Evolutionary conservation across 139 green algal genomes (phyloP).

Genomic region (Micromonas commoda): DNA sequence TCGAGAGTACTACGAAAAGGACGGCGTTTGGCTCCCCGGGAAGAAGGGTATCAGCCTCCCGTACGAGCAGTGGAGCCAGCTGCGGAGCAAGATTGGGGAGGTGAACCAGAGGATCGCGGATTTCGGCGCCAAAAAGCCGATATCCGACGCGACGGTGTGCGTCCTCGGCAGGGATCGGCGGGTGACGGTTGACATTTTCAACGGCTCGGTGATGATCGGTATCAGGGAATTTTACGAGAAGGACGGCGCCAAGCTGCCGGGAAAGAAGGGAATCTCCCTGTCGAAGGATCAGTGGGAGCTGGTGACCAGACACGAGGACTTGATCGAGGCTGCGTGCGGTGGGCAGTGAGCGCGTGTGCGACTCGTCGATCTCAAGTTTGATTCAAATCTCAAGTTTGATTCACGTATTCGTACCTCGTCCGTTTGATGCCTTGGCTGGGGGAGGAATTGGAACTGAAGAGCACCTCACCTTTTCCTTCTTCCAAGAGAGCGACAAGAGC

Average conservation of each 20-base stretch:
- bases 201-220: background rate
- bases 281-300: conserved; percentile 11
- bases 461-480: too few species aligned
- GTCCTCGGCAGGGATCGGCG: background rate
- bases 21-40: conserved; percentile 16
- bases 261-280: conserved; percentile 24
- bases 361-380: too few species aligned
- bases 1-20: conserved; percentile 30
- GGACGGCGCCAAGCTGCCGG: conserved; percentile 22
- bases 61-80: background rate
- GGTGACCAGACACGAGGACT: conserved; percentile 1
- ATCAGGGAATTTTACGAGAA: conserved; percentile 33
- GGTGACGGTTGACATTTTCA: conserved; percentile 3
- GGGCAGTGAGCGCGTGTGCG: background rate
- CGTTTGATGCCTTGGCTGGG: too few species aligned
- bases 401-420: too few species aligned
- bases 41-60: conserved; percentile 28
- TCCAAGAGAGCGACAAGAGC: too few species aligned
- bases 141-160: background rate
- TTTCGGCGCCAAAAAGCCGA: background rate
- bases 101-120: background rate
- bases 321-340: background rate
- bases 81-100: background rate
- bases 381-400: too few species aligned
- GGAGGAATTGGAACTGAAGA: too few species aligned